Base-by-base conservation (phyloP, 495 filamentous ascomycete genomes). In the Darksidea phi region DNA sequence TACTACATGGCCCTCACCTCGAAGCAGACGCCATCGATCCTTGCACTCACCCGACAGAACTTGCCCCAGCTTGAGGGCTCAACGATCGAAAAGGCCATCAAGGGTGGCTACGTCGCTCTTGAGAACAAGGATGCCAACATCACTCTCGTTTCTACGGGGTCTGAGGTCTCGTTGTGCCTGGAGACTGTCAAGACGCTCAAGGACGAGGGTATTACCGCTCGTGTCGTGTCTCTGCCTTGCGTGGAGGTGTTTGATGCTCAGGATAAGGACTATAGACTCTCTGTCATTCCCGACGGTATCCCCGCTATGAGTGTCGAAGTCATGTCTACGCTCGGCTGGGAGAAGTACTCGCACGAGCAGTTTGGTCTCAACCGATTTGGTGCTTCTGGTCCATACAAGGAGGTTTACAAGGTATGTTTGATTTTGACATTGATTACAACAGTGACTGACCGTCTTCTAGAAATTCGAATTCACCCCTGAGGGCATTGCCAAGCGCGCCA, bases 391-490 rank as follows among this genome's bases (percentile, higher is more conserved):
- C 85, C 94, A 62, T 98, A 97, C 80, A 95, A 95, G 86, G 85
- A 97, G 70, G 91, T 98, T 53, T 98, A 98, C 79, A 87, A 86
- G 82, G 90, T 88, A 84, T 76, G 84, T 71, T 17, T 15, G 42
- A 8, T 48, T 8, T 56, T 46, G 42, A 41, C 45, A 1, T 32
- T 50, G 8, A 34, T 13, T 15, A 28, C 20, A 25, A 43, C 12
- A 24, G 8, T 3, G 34, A 26, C 57, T 61, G 48, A 66, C 36
- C 8, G 13, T 11, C 4, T 21, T 61, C 1, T 63, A 95, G 88
- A 97, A 96, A 84, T 98, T 98, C 81, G 95, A 97, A 76, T 96
- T 98, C 82, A 97, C 91, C 28, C 87, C 95, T 42, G 91, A 95
- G 77, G 94, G 94, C 59, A 87, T 98, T 73, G 82, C 88, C 78